phyloP scores from a whole-genome alignment of 108 stramenopile genomes.

The Discostella pseudostelligera region DNA sequence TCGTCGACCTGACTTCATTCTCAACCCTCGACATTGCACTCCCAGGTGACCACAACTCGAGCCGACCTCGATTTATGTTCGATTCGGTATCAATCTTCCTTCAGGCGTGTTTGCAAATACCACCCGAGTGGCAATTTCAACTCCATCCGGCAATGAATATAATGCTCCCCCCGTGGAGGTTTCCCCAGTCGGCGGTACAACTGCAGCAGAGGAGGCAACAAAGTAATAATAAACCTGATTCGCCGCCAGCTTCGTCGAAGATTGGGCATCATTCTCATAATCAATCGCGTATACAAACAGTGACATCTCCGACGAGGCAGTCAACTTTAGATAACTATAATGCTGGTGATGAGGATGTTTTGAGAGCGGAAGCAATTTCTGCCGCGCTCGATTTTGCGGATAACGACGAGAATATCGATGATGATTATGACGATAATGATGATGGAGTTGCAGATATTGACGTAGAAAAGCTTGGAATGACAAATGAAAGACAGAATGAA shows the following conservation, averaged over 20 bases:
- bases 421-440: background rate
- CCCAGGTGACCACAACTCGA: slow-evolving; percentile 98
- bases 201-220: slow-evolving; percentile 1
- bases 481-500: slow-evolving; percentile 77
- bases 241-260: slow-evolving; percentile 34
- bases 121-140: slow-evolving; percentile 70
- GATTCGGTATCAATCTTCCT: slow-evolving; percentile 94
- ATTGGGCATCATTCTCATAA: slow-evolving; percentile 13
- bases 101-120: slow-evolving; percentile 84
- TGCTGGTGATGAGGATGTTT: slow-evolving; percentile 19
- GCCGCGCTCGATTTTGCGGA: slow-evolving; percentile 20
- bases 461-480: slow-evolving; percentile 83
- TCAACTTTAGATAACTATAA: slow-evolving; percentile 20
- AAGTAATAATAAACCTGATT: too few relatives aligned
- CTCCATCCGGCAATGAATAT: slow-evolving; percentile 83
- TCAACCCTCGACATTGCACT: too few relatives aligned
- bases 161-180: slow-evolving; percentile 84
- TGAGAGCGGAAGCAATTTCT: slow-evolving; percentile 15
- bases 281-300: slow-evolving; percentile 7
- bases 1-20: too few relatives aligned
- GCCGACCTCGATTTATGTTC: slow-evolving; percentile 94
- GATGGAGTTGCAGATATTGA: slow-evolving; percentile 41
- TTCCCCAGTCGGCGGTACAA: slow-evolving; percentile 21
- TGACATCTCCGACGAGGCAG: slow-evolving; percentile 29
- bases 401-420: slow-evolving; percentile 17